Base-by-base conservation (phyloP, 345 rosid species). In the Eutrema yunnanense region DNA sequence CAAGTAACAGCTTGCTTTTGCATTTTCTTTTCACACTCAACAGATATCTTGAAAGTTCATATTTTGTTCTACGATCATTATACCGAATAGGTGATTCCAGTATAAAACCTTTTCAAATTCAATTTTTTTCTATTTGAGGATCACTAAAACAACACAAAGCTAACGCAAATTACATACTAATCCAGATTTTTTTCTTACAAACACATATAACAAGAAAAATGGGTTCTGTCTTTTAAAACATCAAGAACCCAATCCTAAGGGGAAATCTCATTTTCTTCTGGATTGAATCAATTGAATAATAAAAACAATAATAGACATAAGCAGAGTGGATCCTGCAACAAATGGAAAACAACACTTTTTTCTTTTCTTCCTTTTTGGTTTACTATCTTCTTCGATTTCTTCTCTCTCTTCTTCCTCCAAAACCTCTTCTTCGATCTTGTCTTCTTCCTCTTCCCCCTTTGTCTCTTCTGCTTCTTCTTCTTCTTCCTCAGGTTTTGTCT, bases 321-420 rank as follows among this genome's bases (percentile, higher is more conserved):
- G 69, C 58, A 71, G 65, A 58, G 76, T 71, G 8, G 80, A 76
- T 70, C 80, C 75, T 64, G 80, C 75, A 56, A 76, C 38, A 48
- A 44, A 70, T 64, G 80, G 75, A 22, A 70, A 76, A 64, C 75
- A 9, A 42, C 59, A 70, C n/a, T 48, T 76, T 56, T 70, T 70
- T 40, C 71, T 76, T 63, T 14, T 76, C 70, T 70, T 76, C 68
- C 41, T 71, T 47, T 27, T 77, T 19, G 72, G 67, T 71, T 64
- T 65, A 33, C 69, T 66, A 0, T 65, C 52, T 36, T 73, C 65
- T 69, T 62, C 67, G 7, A 46, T 57, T 48, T 68, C 73, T 42
- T 59, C 63, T 33, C 0, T 42, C 22, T 32, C 53, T 34, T 58
- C 73, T 62, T 75, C 78, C 60, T 65, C 78, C 52, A 30, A 1